phyloP scores from a whole-genome alignment of 1,284 basidiomycete species.

The Cryptococcus sp. region DNA sequence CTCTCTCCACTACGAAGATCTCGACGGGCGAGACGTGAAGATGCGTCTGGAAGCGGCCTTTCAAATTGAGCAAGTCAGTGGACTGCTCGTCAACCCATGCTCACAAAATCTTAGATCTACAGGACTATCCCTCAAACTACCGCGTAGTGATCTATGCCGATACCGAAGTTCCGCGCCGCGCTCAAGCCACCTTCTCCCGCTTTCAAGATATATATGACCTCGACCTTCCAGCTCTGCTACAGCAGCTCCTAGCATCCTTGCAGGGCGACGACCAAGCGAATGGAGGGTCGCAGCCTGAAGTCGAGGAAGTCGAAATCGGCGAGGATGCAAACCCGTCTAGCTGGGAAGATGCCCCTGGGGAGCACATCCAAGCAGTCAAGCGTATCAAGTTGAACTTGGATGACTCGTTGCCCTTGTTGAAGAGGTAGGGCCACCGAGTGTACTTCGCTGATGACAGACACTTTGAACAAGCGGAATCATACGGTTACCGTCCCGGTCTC shows the following conservation, averaged over 20 bases:
- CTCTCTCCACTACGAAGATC: constrained; percentile 23
- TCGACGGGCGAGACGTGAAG: constrained; percentile 16
- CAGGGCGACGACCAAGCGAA: constrained; percentile 35
- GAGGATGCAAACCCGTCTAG: constrained; percentile 4
- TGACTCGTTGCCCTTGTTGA: constrained; percentile 5
- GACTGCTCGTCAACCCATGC: not conserved
- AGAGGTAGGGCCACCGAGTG: constrained; percentile 18
- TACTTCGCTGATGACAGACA: constrained; percentile 15
- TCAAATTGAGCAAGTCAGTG: constrained; percentile 8
- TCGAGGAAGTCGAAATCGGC: constrained; percentile 7
- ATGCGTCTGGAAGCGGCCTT: constrained; percentile 19
- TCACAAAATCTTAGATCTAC: not conserved
- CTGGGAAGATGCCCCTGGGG: constrained; percentile 5
- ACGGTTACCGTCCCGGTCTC: constrained; percentile 29
- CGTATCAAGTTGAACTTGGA: no score
- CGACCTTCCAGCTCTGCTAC: constrained; percentile 10
- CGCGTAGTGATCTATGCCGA: constrained; percentile 4
- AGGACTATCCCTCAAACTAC: no score
- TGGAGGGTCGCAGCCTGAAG: constrained; percentile 14
- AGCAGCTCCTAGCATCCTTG: constrained; percentile 17
- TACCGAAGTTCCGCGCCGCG: constrained; percentile 5
- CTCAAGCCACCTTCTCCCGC: constrained; percentile 13
- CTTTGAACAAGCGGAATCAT: constrained; percentile 22
- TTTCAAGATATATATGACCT: constrained; percentile 26
- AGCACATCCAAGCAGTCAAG: constrained; percentile 8